phyloP scores from a whole-genome alignment of 2,329 filamentous ascomycete species.

The Neonectria coccinea region DNA sequence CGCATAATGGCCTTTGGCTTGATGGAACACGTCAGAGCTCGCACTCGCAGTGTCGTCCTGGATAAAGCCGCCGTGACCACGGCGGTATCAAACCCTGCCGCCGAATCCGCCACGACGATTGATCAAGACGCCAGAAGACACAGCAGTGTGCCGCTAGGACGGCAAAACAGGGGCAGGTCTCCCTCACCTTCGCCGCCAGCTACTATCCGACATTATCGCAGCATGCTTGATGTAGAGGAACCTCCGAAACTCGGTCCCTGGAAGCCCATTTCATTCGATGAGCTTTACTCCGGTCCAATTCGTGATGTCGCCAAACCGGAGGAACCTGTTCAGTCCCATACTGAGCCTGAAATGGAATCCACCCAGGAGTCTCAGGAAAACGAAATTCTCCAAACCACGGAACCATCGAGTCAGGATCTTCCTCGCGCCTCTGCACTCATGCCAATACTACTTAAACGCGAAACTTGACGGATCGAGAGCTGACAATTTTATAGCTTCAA shows the following conservation, averaged over 20 bases:
- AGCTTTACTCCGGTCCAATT: slow-evolving; percentile 54
- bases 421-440: slow-evolving; percentile 38
- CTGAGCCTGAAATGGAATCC: background rate
- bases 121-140: slow-evolving; percentile 49
- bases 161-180: slow-evolving; percentile 27
- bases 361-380: background rate
- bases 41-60: slow-evolving; percentile 63
- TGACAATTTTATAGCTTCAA: slow-evolving; percentile 59
- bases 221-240: slow-evolving; percentile 66
- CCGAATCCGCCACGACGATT: slow-evolving; percentile 29
- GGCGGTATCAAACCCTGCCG: slow-evolving; percentile 27
- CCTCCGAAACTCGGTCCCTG: slow-evolving; percentile 59
- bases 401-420: slow-evolving; percentile 52
- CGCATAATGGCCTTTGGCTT: slow-evolving; percentile 56
- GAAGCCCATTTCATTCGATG: slow-evolving; percentile 60
- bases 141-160: slow-evolving; percentile 45
- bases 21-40: slow-evolving; percentile 57
- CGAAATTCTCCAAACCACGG: slow-evolving; percentile 15
- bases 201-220: slow-evolving; percentile 57
- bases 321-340: slow-evolving; percentile 12
- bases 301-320: slow-evolving; percentile 34
- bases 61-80: slow-evolving; percentile 48
- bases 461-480: slow-evolving; percentile 35
- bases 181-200: slow-evolving; percentile 24
- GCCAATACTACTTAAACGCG: slow-evolving; percentile 29